These are phyloP conservation scores for Rhynchospora tenuis DNA, from an alignment of 176 grass and related monocot genomes.

Conservation along the genomic window DNA sequence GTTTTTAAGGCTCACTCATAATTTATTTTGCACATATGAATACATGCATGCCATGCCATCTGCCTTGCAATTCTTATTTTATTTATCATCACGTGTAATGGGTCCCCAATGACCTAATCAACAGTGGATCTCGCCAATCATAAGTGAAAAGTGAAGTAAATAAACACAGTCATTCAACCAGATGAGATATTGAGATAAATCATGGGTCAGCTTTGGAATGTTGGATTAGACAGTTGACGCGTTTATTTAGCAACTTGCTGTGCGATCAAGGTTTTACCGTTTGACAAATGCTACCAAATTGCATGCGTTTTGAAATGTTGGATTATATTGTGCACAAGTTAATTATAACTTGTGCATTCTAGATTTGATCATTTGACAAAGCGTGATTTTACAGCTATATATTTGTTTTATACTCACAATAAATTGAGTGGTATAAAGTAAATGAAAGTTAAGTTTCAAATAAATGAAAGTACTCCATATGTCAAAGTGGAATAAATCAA, in stretches of 20 bases:
- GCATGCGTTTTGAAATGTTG: not conserved
- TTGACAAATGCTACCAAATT: not conserved
- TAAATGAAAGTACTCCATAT: not conserved
- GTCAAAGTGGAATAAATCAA: not conserved
- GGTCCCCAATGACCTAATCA: too few species aligned
- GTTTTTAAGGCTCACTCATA: too few species aligned
- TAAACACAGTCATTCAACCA: too few species aligned
- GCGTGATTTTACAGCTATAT: not conserved
- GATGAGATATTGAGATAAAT: not conserved
- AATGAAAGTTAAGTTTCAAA: not conserved
- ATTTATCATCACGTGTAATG: too few species aligned
- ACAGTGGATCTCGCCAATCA: too few species aligned
- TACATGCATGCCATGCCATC: too few species aligned
- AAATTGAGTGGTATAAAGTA: not conserved
- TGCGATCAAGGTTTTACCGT: not conserved
- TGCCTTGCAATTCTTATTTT: too few species aligned
- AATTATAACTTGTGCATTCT: not conserved
- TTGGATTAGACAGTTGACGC: not conserved
- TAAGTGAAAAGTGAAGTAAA: too few species aligned
- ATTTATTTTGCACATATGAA: too few species aligned
- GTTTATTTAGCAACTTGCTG: not conserved
- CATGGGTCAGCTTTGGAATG: not conserved
- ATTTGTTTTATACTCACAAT: not conserved
- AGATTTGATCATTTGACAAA: not conserved
- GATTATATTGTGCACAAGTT: not conserved